Percentiles rank a stretch among this genome's conserved stretches.
Evolutionary conservation across 352 stramenopile species (phyloP).

Genomic region (Globisporangium mamillatum): DNA sequence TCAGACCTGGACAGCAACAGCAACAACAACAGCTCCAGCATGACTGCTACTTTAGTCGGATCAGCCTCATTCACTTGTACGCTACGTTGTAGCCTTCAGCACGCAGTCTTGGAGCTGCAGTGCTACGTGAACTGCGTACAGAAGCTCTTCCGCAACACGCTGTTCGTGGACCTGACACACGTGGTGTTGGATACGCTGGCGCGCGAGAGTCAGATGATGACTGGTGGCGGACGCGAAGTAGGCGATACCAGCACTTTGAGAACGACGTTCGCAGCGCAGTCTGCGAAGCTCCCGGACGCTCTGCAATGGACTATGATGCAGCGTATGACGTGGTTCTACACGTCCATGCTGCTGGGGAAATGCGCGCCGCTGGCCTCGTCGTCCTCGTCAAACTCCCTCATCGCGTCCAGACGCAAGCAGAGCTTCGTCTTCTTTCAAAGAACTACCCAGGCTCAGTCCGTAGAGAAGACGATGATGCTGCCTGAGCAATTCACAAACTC

Average conservation of each 20-base stretch:
- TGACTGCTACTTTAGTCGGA: background rate
- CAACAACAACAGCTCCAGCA: too few species aligned
- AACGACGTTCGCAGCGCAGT: background rate
- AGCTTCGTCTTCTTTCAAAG: background rate
- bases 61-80: background rate
- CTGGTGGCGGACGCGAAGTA: background rate
- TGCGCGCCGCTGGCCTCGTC: constrained; percentile 11
- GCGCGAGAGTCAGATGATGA: background rate
- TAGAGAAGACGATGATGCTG: background rate
- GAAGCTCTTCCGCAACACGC: constrained; percentile 19
- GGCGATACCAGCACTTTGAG: background rate
- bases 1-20: background rate
- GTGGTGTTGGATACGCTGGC: constrained; percentile 8
- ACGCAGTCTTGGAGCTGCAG: constrained; percentile 12
- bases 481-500: constrained; percentile 11
- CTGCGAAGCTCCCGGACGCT: background rate
- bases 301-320: constrained; percentile 13
- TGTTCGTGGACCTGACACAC: constrained; percentile 3
- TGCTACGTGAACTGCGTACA: constrained; percentile 14
- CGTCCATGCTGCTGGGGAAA: constrained; percentile 20
- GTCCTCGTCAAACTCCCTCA: background rate
- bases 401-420: constrained; percentile 8
- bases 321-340: constrained; percentile 21
- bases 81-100: constrained; percentile 14
- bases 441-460: too few species aligned